Evolutionary conservation across 345 rosid species (phyloP).

Genomic region (Eucalyptus tenuipes): DNA sequence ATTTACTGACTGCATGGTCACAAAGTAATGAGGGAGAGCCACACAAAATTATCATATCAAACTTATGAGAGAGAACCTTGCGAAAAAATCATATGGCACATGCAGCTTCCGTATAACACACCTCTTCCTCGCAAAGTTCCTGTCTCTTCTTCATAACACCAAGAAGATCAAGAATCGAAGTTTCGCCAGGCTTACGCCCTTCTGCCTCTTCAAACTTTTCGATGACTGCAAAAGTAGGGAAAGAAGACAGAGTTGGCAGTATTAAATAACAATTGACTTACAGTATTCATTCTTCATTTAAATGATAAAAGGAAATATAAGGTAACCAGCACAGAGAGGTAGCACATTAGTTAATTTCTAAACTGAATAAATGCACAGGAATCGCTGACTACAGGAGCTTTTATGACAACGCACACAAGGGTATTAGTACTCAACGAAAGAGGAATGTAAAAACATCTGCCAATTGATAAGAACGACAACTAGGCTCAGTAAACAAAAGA

Average conservation of each 20-base stretch:
- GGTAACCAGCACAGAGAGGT: not conserved
- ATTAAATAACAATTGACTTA: not conserved
- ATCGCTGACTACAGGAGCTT: not conserved
- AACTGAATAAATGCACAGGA: not conserved
- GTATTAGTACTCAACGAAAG: not conserved
- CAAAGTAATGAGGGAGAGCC: not conserved
- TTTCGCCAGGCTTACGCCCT: constrained; percentile 42
- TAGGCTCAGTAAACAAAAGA: not conserved
- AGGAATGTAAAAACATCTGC: not conserved
- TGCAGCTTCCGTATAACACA: constrained; percentile 1
- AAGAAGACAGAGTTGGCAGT: not conserved
- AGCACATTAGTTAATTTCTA: not conserved
- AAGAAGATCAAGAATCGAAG: constrained; percentile 42
- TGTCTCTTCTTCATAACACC: constrained; percentile 45
- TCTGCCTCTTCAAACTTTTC: constrained; percentile 68
- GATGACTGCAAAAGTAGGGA: constrained; percentile 34
- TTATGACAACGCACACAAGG: not conserved
- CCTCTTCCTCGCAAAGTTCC: constrained; percentile 69
- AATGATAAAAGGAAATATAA: not conserved
- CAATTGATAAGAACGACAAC: not conserved
- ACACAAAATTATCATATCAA: not conserved
- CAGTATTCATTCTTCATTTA: not conserved
- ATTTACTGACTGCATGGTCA: constrained; percentile 33
- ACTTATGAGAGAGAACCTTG: not conserved
- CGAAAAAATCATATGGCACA: not conserved